Percentiles rank a stretch among this genome's conserved stretches.
Evolutionary conservation across 306 rosid genomes (phyloP).

Genomic region (Cercis canadensis): DNA sequence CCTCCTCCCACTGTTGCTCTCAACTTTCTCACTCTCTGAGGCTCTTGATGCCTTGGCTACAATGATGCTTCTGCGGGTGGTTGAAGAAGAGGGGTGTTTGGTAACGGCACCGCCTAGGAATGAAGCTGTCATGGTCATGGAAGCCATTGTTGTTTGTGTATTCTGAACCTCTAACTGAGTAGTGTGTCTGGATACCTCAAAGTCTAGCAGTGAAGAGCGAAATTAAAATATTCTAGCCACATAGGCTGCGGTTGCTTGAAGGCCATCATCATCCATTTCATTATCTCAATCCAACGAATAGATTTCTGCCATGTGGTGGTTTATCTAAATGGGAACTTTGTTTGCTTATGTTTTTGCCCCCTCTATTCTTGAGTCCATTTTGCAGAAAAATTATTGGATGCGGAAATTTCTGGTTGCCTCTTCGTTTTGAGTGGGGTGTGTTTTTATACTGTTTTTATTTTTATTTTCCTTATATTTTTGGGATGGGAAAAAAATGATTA

Average conservation of each 20-base stretch:
- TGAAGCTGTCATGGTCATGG: conserved; percentile 62
- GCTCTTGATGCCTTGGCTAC: conserved; percentile 53
- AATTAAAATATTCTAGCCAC: conserved; percentile 13
- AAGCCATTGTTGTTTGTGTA: conserved; percentile 47
- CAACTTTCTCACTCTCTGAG: conserved; percentile 38
- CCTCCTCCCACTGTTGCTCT: conserved; percentile 56
- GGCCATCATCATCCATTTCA: conserved; percentile 50
- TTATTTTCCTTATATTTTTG: too few relatives aligned
- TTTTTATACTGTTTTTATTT: too few relatives aligned
- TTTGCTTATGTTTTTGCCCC: too few relatives aligned
- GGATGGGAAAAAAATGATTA: too few relatives aligned
- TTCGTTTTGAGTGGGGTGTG: too few relatives aligned
- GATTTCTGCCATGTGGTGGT: conserved; percentile 45
- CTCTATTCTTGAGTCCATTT: too few relatives aligned
- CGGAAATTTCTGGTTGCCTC: too few relatives aligned
- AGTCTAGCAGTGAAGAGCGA: not conserved
- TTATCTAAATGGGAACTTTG: conserved; percentile 33
- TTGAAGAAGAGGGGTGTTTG: conserved; percentile 21
- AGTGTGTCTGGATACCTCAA: not conserved
- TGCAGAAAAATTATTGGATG: too few relatives aligned
- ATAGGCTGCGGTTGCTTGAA: conserved; percentile 3
- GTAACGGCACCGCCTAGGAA: conserved; percentile 36
- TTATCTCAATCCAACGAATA: conserved; percentile 44
- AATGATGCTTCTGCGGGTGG: conserved; percentile 33
- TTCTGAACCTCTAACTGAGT: not conserved